phyloP scores from a whole-genome alignment of 352 stramenopile genomes.

The Globisporangium radiosum region DNA sequence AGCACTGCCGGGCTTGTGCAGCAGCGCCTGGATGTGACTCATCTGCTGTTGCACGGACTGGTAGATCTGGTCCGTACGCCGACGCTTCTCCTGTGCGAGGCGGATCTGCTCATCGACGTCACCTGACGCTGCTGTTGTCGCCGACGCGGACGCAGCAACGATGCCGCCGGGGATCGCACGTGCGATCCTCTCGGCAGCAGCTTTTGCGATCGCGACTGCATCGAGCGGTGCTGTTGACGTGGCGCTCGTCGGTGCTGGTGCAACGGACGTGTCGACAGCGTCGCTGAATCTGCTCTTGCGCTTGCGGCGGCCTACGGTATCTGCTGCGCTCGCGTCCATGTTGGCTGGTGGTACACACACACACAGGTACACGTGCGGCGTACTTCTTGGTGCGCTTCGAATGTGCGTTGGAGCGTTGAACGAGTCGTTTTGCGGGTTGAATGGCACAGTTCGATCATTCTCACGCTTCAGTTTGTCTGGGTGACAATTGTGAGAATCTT shows the following conservation, averaged over 20 bases:
- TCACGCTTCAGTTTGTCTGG: too few species aligned
- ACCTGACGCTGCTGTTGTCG: neutral
- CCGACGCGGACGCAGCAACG: constrained; percentile 2
- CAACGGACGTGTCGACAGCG: constrained; percentile 13
- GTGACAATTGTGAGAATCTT: too few species aligned
- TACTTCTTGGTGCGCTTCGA: too few species aligned
- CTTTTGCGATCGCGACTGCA: constrained; percentile 56
- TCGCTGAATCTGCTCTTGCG: constrained; percentile 85
- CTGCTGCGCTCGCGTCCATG: constrained; percentile 8
- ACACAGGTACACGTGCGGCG: too few species aligned
- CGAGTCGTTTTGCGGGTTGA: too few species aligned
- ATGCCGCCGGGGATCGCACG: constrained; percentile 33
- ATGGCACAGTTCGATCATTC: too few species aligned
- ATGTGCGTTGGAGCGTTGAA: too few species aligned
- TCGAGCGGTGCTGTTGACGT: constrained; percentile 17
- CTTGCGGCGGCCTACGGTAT: constrained; percentile 34
- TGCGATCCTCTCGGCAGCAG: constrained; percentile 69
- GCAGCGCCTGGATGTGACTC: constrained; percentile 61
- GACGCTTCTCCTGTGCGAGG: constrained; percentile 47
- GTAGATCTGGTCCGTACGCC: constrained; percentile 68
- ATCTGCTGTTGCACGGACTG: constrained; percentile 85
- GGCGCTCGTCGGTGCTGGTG: too few species aligned
- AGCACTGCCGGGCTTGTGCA: constrained; percentile 33
- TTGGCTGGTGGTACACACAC: neutral
- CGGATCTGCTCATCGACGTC: constrained; percentile 31